phyloP scores from a whole-genome alignment of 257 asterid genomes.

The Ballota nigra region DNA sequence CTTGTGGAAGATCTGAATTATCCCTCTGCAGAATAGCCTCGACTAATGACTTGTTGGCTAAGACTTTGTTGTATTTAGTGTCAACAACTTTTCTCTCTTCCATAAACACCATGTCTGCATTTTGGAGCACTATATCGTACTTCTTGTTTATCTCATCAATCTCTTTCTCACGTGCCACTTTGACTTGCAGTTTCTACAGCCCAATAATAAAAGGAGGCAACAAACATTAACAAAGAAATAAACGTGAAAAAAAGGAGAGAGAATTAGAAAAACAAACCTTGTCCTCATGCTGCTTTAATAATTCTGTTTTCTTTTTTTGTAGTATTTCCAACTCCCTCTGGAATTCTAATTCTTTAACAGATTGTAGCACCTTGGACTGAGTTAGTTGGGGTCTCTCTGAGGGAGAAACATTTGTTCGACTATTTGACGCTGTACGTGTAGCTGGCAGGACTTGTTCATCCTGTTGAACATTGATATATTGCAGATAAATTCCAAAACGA shows the following conservation, averaged over 20 bases:
- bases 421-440: neutral
- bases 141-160: conserved; percentile 31
- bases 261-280: conserved; percentile 35
- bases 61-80: conserved; percentile 20
- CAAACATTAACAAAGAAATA: neutral
- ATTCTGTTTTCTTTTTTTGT: conserved; percentile 36
- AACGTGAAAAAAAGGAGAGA: neutral
- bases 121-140: conserved; percentile 26
- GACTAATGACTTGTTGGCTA: conserved; percentile 35
- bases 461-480: neutral
- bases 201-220: neutral
- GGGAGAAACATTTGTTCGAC: neutral
- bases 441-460: conserved; percentile 10
- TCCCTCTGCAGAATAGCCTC: conserved; percentile 33
- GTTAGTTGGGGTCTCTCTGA: conserved; percentile 21
- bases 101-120: conserved; percentile 21
- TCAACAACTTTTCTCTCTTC: conserved; percentile 24
- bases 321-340: conserved; percentile 41
- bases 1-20: neutral
- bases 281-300: conserved; percentile 37
- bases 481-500: neutral
- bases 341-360: conserved; percentile 37
- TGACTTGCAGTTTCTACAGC: conserved; percentile 40
- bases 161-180: conserved; percentile 40
- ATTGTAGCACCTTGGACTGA: conserved; percentile 14